Percentiles rank a stretch among this genome's conserved stretches.
phyloP scores from a whole-genome alignment of 1,284 basidiomycete genomes.

The Trametes sp. region DNA sequence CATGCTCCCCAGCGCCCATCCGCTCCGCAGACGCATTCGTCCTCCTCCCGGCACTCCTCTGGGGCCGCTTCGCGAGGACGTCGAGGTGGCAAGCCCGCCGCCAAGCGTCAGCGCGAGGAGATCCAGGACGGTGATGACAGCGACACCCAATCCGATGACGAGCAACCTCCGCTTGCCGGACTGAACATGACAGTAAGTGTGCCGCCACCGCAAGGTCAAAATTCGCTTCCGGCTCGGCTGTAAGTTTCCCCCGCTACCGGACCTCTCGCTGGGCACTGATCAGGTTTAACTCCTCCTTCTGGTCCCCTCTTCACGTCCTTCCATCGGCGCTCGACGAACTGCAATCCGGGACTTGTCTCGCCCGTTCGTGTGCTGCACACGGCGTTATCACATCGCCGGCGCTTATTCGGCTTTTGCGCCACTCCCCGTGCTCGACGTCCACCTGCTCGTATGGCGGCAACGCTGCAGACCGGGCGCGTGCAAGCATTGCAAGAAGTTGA shows the following conservation, averaged over 20 bases:
- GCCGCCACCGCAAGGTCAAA: slow-evolving; percentile 31
- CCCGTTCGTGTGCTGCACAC: slow-evolving; percentile 18
- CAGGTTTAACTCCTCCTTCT: slow-evolving; percentile 5
- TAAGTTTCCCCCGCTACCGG: slow-evolving; percentile 25
- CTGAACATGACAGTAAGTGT: slow-evolving; percentile 32
- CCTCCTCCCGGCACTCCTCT: slow-evolving; percentile 1
- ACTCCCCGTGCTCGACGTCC: slow-evolving; percentile 8
- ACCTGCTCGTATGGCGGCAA: slow-evolving; percentile 11
- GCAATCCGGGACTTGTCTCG: slow-evolving; percentile 24
- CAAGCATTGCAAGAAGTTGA: slow-evolving; percentile 83
- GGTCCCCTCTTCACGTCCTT: slow-evolving; percentile 9
- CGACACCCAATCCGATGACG: slow-evolving; percentile 35
- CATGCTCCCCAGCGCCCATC: slow-evolving; percentile 10
- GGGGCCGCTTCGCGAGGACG: slow-evolving; percentile 20
- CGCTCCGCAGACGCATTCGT: slow-evolving; percentile 17
- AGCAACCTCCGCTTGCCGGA: slow-evolving; percentile 18
- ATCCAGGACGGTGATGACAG: slow-evolving; percentile 29
- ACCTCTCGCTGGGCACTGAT: slow-evolving; percentile 6
- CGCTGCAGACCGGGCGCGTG: slow-evolving; percentile 74
- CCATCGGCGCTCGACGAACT: slow-evolving; percentile 11
- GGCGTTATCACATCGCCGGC: slow-evolving; percentile 20
- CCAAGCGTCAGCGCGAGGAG: slow-evolving; percentile 26
- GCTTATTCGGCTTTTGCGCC: slow-evolving; percentile 16
- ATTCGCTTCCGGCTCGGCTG: slow-evolving; percentile 33
- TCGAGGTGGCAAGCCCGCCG: slow-evolving; percentile 19